phyloP scores from a whole-genome alignment of 2,329 filamentous ascomycete species.

The Curvularia eragrostidis region DNA sequence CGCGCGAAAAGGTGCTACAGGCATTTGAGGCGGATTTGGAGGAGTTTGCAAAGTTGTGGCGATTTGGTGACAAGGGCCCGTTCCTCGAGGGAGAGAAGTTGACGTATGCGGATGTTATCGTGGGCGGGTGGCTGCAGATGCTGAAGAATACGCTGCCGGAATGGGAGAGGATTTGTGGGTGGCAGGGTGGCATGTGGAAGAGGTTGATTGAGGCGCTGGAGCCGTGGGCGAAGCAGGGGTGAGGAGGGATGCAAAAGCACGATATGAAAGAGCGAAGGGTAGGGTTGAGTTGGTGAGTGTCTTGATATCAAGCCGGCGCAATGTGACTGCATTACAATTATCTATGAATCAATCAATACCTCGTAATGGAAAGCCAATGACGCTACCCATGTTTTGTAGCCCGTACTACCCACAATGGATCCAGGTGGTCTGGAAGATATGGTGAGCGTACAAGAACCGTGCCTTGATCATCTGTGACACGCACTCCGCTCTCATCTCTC shows the following conservation, averaged over 20 bases:
- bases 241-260: not conserved
- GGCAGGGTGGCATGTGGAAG: conserved; percentile 61
- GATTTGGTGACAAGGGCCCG: conserved; percentile 50
- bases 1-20: conserved; percentile 46
- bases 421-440: conserved; percentile 27
- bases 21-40: conserved; percentile 54
- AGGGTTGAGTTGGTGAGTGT: not conserved
- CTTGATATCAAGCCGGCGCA: not conserved
- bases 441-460: conserved; percentile 20
- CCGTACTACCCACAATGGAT: conserved; percentile 40
- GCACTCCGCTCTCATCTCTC: conserved; percentile 37
- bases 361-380: not conserved
- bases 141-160: conserved; percentile 54
- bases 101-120: conserved; percentile 63
- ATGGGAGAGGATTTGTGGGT: conserved; percentile 56
- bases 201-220: conserved; percentile 11
- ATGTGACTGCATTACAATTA: not conserved
- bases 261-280: too few species aligned
- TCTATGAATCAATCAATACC: not conserved
- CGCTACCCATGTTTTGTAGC: conserved; percentile 22
- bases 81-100: conserved; percentile 57
- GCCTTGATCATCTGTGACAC: conserved; percentile 34
- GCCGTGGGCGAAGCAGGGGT: conserved; percentile 3
- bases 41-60: conserved; percentile 54
- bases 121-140: conserved; percentile 64